Evolutionary conservation across 306 rosid species (phyloP).

Genomic region (Mimosa pudica): DNA sequence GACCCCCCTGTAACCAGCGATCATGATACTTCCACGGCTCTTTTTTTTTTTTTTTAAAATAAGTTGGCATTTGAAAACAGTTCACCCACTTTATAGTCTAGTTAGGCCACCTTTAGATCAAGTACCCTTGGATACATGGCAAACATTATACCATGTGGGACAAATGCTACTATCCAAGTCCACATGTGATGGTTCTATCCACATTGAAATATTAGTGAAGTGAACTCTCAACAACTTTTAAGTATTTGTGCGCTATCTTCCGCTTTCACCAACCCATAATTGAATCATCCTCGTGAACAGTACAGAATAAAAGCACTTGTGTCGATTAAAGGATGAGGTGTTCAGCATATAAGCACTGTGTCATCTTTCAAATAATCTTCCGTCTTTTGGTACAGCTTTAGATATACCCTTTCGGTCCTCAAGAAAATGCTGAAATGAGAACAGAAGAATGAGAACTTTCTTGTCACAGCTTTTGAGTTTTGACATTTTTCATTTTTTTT

Average conservation of each 20-base stretch:
- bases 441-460: not conserved
- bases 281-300: slow-evolving; percentile 6
- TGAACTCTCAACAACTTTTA: slow-evolving; percentile 39
- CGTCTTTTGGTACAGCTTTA: slow-evolving; percentile 32
- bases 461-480: not conserved
- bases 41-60: too few species aligned
- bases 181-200: too few species aligned
- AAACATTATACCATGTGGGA: slow-evolving; percentile 5
- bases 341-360: slow-evolving; percentile 17
- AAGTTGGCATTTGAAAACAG: too few species aligned
- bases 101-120: too few species aligned
- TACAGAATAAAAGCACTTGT: slow-evolving; percentile 10
- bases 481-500: not conserved
- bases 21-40: too few species aligned
- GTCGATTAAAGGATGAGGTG: slow-evolving; percentile 19
- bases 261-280: slow-evolving; percentile 28
- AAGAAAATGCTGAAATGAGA: not conserved
- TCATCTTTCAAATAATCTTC: slow-evolving; percentile 25
- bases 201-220: slow-evolving; percentile 23
- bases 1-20: too few species aligned
- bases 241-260: slow-evolving; percentile 3
- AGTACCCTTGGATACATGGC: not conserved
- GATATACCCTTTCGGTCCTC: slow-evolving; percentile 4
- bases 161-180: slow-evolving; percentile 12
- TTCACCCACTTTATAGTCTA: too few species aligned